Evolutionary conservation across 805 yeast genomes (phyloP), one percentile per base, ranked within the genome.

Genomic region (Jamesozyma jinghongensis): DNA sequence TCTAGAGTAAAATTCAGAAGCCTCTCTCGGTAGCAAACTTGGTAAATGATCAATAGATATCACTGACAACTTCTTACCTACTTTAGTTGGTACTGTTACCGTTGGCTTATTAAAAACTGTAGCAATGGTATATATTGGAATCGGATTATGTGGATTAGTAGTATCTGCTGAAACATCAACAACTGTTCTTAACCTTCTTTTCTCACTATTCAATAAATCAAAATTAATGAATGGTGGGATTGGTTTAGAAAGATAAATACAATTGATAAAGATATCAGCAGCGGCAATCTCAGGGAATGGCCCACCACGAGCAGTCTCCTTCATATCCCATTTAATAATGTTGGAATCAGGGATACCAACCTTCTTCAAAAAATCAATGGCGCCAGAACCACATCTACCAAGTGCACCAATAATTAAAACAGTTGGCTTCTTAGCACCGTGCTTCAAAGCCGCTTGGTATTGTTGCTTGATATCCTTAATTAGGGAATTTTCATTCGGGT

Each of bases 151-250:
- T 46, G 97, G 97, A 66, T 92, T 92, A 41, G 98, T 92, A 37
- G 97, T 92, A 68, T 92, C 98, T 41, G 98, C 98, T 40, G 95
- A 85, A 43, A 92, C 98, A 64, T 92, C 98, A 41, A 92, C 97
- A 46, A 92, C 86, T 16, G 92, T 85, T 65, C 90, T 77, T 59
- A 92, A 75, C 49, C 74, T 80, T 77, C 98, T 85, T 48, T 69
- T 65, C 34, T 69, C 66, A 43, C 59, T 63, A 66, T 84, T 83
- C 61, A 92, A 73, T 43, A 75, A 62, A 22, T 82, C 83, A 53
- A 61, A 65, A 66, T 81, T 77, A 59, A 86, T 73, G 62, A 92
- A 92, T 40, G 97, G 96, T 27, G 97, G 81, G 57, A 92, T 92
- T 59, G 95, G 94, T 67, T 80, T 70, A 33, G 96, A 85, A 53